Base-by-base conservation (phyloP, 1,284 basidiomycete species). In the Puccinia polysora region DNA sequence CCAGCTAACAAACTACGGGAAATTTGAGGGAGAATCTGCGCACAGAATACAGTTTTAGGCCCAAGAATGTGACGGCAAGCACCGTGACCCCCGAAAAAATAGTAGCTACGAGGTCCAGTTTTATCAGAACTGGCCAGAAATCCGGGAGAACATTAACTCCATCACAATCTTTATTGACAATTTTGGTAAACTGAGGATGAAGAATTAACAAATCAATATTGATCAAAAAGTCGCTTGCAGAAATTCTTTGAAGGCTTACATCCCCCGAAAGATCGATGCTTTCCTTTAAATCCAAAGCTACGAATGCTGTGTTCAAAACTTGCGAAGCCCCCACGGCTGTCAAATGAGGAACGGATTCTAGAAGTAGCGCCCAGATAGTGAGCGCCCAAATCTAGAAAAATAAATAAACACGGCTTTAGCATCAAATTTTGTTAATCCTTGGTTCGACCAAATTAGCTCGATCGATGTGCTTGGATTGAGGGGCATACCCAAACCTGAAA, bases 331-430 rank as follows among this genome's bases (percentile, higher is more conserved):
- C 56, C 2, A 70, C 68, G 23, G 68, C 68, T 15, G 34, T 58
- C n/a, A 70, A 23, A 52, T 70, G 68, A 30, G 68, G 68, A 23
- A 70, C 36, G 3, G 68, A 70, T 38, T 70, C 68, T 23, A 70
- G 50, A 12, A 70, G n/a, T 25, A 70, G 32, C 3, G 43, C 68
- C 56, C 43, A 70, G 18, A 62, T 53, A 5, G 55, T 59, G 8
- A 70, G 55, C 28, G 56, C 47, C 68, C 68, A 70, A 6, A 70
- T 20, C 56, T 70, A 32, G 14, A 18, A 50, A 50, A 10, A 52
- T 52, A 23, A n/a, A n/a, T n/a, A n/a, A n/a, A n/a, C n/a, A n/a
- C n/a, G 23, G 7, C 20, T 25, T n/a, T 12, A 10, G 3, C n/a
- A 10, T 40, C 1, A 15, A 52, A 12, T 64, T n/a, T n/a, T n/a